Base-by-base conservation (phyloP, 1,139 yeast genomes). In the Debaryomycetaceae sp. region DNA sequence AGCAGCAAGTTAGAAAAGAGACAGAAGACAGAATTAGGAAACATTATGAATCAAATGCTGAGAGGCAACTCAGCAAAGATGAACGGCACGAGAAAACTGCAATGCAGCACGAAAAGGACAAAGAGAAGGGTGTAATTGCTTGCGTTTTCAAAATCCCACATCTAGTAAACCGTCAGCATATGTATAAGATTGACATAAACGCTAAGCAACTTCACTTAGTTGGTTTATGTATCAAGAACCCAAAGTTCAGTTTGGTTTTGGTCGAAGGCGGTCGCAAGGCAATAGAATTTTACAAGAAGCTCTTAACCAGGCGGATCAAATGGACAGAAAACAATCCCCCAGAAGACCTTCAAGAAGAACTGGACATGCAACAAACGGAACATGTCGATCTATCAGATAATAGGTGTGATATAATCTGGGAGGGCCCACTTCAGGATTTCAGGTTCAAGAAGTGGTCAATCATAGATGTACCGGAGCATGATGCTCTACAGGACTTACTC, bases 101-200 rank as follows among this genome's bases (percentile, higher is more conserved):
- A 34, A 56, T 61, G 22, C 80, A 81, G 55, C 74, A 79, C 27
- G 67, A 68, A 20, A 64, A 68, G 34, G 79, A 78, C 47, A 45
- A 69, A 4, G 47, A 55, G 3, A 60, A 60, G 38, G 95, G 95
- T 0, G 65, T 70, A 33, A 69, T 58, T 53, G 69, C 87, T 22
- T 75, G 81, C 1, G 90, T 87, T 0, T 89, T 82, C 60, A 69
- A 72, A 24, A 68, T 90, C 6, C 68, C 72, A 27, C 63, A 68
- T 36, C 63, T 88, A 23, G 69, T 69, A 1, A 84, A 84, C 58
- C 84, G 87, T 0, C 82, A 83, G 50, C 88, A 87, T 51, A 67
- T 78, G 39, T 89, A 72, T 63, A 89, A 89, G 58, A 74, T 90
- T 20, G 90, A 87, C 54, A 79, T 78, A 47, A 90, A 88, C 63